Conservation (phyloP, 805 yeast species). For the Maudiozyma pseudohumilis region DNA sequence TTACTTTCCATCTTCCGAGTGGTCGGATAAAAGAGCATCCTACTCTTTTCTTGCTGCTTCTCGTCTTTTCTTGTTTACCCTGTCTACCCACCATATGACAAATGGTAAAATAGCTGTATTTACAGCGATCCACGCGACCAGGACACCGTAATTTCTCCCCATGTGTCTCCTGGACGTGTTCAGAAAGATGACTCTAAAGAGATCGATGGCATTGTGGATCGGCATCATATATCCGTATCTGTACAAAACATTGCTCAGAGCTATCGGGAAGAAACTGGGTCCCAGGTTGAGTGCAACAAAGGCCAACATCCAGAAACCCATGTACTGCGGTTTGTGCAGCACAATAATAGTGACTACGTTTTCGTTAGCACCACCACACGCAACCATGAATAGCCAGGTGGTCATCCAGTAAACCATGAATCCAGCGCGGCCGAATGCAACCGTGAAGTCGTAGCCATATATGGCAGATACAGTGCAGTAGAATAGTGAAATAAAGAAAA, state of each 20-base stretch:
- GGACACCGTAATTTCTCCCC: slow-evolving; percentile 51
- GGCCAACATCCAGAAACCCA: slow-evolving; percentile 62
- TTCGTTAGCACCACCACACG: slow-evolving; percentile 69
- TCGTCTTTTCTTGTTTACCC: slow-evolving; percentile 26
- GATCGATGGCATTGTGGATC: slow-evolving; percentile 52
- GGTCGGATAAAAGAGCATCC: neutral
- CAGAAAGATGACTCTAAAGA: slow-evolving; percentile 48
- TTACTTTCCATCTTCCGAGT: neutral
- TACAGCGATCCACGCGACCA: slow-evolving; percentile 50
- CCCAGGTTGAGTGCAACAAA: slow-evolving; percentile 63
- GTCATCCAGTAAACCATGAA: slow-evolving; percentile 68
- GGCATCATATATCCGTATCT: slow-evolving; percentile 62
- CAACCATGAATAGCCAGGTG: slow-evolving; percentile 56
- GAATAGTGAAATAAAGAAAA: slow-evolving; percentile 46
- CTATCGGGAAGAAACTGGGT: slow-evolving; percentile 59
- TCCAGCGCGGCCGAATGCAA: slow-evolving; percentile 55
- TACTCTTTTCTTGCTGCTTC: neutral
- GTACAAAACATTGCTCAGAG: slow-evolving; percentile 43
- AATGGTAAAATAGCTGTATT: slow-evolving; percentile 37
- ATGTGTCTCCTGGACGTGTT: slow-evolving; percentile 44
- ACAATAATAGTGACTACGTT: slow-evolving; percentile 44
- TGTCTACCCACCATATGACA: slow-evolving; percentile 34
- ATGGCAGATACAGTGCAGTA: slow-evolving; percentile 54
- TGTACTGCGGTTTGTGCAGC: slow-evolving; percentile 45
- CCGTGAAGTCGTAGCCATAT: slow-evolving; percentile 50